Percentiles rank a stretch among this genome's conserved stretches.
These are phyloP conservation scores for Huiozyma naganishii DNA, from an alignment of 805 yeast genomes.

Conservation along the genomic window DNA sequence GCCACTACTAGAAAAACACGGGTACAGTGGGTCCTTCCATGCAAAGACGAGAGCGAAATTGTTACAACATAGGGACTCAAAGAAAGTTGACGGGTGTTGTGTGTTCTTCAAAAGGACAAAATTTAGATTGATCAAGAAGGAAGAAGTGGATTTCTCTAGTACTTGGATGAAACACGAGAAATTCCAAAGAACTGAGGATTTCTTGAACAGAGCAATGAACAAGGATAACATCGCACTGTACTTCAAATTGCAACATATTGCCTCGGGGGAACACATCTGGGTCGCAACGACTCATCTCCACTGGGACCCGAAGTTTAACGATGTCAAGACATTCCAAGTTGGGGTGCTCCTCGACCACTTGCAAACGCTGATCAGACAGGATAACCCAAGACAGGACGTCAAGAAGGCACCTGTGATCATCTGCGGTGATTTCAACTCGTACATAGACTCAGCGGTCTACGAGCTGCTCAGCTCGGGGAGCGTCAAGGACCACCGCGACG, in stretches of 20 bases:
- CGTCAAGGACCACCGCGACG: constrained; percentile 68
- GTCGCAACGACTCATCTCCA: constrained; percentile 90
- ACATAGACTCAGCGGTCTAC: constrained; percentile 79
- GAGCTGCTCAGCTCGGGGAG: constrained; percentile 76
- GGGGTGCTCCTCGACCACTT: constrained; percentile 86
- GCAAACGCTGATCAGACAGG: constrained; percentile 48
- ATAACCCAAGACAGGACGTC: constrained; percentile 36
- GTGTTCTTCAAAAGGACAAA: constrained; percentile 64
- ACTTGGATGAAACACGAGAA: constrained; percentile 73
- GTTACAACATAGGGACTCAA: constrained; percentile 68
- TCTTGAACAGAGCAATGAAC: constrained; percentile 90
- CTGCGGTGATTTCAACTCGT: constrained; percentile 95
- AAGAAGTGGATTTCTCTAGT: constrained; percentile 71
- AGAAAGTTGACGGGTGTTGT: constrained; percentile 98
- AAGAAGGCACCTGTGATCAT: constrained; percentile 67
- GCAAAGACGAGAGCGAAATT: constrained; percentile 89
- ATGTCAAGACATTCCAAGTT: constrained; percentile 91
- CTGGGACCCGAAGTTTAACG: constrained; percentile 96
- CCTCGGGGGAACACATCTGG: constrained; percentile 60
- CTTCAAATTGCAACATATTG: constrained; percentile 58
- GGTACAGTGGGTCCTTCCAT: constrained; percentile 74
- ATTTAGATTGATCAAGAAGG: constrained; percentile 61
- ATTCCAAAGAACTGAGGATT: constrained; percentile 86
- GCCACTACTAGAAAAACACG: constrained; percentile 58
- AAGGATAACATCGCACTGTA: constrained; percentile 88